These are phyloP conservation scores for Nicotiana rustica DNA, from an alignment of 305 asterid species.

Conservation along the genomic window DNA sequence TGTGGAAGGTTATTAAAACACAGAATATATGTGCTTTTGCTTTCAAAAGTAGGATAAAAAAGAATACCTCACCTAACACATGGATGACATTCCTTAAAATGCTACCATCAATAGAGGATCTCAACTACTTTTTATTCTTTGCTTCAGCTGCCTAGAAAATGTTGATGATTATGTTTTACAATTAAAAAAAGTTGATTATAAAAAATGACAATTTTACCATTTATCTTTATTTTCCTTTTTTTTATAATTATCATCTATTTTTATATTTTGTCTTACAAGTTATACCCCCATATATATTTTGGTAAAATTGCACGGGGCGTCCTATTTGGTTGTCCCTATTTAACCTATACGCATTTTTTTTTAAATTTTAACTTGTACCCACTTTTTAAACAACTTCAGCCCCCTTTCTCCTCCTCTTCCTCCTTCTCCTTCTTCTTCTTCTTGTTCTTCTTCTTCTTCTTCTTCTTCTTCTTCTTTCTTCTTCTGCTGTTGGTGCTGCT, in stretches of 20 bases:
- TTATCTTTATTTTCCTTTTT: not conserved
- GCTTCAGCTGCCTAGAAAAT: constrained; percentile 29
- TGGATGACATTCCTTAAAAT: constrained; percentile 40
- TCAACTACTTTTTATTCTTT: constrained; percentile 34
- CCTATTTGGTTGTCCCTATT: too few relatives aligned
- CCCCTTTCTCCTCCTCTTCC: too few relatives aligned
- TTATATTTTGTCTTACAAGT: not conserved
- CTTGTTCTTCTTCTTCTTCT: too few relatives aligned
- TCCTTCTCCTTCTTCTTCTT: too few relatives aligned
- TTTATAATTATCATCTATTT: too few relatives aligned
- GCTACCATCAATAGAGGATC: constrained; percentile 46
- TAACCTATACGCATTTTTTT: too few relatives aligned
- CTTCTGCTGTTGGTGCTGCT: too few relatives aligned
- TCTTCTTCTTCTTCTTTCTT: too few relatives aligned
- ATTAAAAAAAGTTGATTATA: not conserved
- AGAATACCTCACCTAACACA: constrained; percentile 42
- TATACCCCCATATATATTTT: too few relatives aligned
- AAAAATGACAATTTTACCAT: constrained; percentile 9
- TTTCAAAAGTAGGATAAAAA: constrained; percentile 27
- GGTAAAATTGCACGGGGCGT: too few relatives aligned
- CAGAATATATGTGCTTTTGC: constrained; percentile 23
- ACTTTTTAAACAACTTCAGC: too few relatives aligned
- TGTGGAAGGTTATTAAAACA: constrained; percentile 7
- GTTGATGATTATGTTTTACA: not conserved
- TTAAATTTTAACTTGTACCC: too few relatives aligned